Evolutionary conservation across 2,329 filamentous ascomycete species (phyloP).

Genomic region (Calonectria honghensis): DNA sequence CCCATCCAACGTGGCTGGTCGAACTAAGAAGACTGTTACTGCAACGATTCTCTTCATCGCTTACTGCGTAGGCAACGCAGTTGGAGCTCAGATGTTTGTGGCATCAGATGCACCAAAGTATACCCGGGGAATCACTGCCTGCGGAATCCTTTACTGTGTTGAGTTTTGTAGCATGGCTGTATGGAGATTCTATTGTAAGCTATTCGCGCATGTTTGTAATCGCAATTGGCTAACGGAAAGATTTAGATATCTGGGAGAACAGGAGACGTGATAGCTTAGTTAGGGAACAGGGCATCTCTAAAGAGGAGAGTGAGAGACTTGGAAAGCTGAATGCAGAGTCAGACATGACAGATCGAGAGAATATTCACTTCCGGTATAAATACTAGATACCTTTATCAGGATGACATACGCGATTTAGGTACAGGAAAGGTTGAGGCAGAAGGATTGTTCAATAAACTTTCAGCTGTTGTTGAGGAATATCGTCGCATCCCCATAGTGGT

Average conservation of each 20-base stretch:
- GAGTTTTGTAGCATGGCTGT: conserved; percentile 52
- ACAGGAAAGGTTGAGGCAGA: neutral
- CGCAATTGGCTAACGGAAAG: neutral
- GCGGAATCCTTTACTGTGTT: conserved; percentile 51
- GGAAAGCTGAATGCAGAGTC: conserved; percentile 55
- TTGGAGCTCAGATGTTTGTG: conserved; percentile 53
- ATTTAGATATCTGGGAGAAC: conserved; percentile 55
- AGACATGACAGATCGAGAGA: conserved; percentile 53
- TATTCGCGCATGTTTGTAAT: neutral
- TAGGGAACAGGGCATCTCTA: conserved; percentile 50
- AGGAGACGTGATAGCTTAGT: conserved; percentile 49
- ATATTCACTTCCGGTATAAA: conserved; percentile 53
- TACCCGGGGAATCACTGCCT: conserved; percentile 49
- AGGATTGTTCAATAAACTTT: neutral
- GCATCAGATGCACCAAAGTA: conserved; percentile 49
- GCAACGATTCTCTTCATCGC: conserved; percentile 51
- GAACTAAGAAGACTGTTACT: conserved; percentile 59
- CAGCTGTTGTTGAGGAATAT: neutral
- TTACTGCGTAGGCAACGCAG: conserved; percentile 51
- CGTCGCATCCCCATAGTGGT: neutral
- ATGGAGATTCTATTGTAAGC: conserved; percentile 56
- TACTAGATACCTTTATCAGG: neutral
- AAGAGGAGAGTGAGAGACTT: conserved; percentile 50
- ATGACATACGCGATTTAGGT: neutral
- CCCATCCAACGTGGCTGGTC: conserved; percentile 62